These are phyloP conservation scores for Paspalum notatum DNA, from an alignment of 176 grass and related monocot genomes.

Conservation along the genomic window DNA sequence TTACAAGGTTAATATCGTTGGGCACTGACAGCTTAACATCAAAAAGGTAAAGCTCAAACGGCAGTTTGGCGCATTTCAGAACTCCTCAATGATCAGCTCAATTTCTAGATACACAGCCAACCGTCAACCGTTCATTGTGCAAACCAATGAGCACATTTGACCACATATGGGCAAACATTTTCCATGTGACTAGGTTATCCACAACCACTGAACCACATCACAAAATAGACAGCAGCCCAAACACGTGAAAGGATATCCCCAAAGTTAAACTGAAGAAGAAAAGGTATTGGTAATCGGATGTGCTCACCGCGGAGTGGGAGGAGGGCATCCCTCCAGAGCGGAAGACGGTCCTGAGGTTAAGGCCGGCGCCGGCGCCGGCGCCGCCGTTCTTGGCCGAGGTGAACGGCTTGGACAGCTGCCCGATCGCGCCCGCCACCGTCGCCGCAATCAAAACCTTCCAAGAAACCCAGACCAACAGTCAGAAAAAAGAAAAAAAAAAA, in stretches of 20 bases:
- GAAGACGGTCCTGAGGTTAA: conserved; percentile 60
- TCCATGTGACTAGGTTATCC: neutral
- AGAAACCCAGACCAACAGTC: neutral
- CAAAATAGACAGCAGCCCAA: neutral
- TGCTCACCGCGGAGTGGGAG: conserved; percentile 82
- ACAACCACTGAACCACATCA: neutral
- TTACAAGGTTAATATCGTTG: neutral
- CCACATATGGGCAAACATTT: neutral
- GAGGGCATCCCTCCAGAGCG: conserved; percentile 91
- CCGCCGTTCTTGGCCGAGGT: conserved; percentile 48
- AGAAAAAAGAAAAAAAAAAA: too few species aligned
- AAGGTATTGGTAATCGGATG: neutral
- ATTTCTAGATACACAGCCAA: neutral
- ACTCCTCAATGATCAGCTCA: neutral
- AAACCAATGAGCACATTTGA: neutral
- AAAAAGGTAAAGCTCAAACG: neutral
- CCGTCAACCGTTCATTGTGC: neutral
- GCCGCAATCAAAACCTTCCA: conserved; percentile 79
- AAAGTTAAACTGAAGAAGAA: neutral
- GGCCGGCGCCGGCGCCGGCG: conserved; percentile 13
- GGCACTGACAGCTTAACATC: neutral
- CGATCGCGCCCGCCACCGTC: conserved; percentile 49
- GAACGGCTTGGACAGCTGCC: conserved; percentile 84
- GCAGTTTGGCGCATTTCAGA: neutral
- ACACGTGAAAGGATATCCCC: neutral